These are phyloP conservation scores for Boletus pseudo-olivaceus DNA, from an alignment of 768 basidiomycete genomes.

Conservation along the genomic window DNA sequence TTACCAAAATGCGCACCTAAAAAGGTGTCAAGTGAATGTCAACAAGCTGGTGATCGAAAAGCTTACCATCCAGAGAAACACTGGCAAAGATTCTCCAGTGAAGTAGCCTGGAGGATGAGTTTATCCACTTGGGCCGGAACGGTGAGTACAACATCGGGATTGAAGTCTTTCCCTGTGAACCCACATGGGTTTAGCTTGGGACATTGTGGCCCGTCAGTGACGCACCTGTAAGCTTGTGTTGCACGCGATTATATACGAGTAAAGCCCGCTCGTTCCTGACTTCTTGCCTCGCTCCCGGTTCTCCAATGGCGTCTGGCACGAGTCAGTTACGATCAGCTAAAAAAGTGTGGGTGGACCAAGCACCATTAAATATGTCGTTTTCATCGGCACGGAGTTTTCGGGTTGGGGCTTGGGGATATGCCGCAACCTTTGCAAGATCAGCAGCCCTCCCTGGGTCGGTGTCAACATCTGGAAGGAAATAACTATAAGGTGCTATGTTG, in stretches of 20 bases:
- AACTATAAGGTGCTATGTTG: constrained; percentile 1
- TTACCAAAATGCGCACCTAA: constrained; percentile 77
- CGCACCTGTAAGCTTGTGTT: constrained; percentile 89
- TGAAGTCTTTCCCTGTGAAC: constrained; percentile 82
- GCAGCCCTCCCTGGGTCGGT: constrained; percentile 51
- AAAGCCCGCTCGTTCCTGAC: constrained; percentile 89
- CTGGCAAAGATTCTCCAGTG: constrained; percentile 92
- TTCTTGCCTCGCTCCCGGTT: constrained; percentile 67
- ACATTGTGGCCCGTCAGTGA: background rate
- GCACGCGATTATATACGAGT: constrained; percentile 90
- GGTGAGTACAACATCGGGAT: constrained; percentile 68
- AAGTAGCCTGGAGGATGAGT: constrained; percentile 89
- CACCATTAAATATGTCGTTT: constrained; percentile 90
- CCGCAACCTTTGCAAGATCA: constrained; percentile 64
- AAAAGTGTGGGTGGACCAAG: constrained; percentile 13
- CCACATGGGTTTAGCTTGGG: background rate
- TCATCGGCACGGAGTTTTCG: constrained; percentile 89
- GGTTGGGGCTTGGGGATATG: constrained; percentile 73
- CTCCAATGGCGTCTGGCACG: constrained; percentile 41
- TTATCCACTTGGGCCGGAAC: constrained; percentile 89
- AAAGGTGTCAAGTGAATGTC: background rate
- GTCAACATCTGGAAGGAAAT: constrained; percentile 36
- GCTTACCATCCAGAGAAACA: constrained; percentile 90
- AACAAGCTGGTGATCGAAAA: background rate
- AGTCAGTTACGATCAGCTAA: constrained; percentile 1